phyloP scores from a whole-genome alignment of 2,329 filamentous ascomycete genomes.

The Sclerotinia subarctica region DNA sequence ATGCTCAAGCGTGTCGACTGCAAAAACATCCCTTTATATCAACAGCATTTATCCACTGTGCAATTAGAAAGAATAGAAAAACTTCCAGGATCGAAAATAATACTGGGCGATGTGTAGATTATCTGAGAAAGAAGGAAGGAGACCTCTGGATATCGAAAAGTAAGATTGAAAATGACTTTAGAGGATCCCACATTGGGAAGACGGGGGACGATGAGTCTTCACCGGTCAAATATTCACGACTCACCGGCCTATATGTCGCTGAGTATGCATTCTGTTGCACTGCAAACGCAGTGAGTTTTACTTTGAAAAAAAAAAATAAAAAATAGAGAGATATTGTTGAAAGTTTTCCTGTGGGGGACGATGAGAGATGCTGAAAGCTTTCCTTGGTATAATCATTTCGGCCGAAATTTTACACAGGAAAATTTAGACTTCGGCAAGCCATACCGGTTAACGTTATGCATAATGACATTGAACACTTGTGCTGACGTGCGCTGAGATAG shows the following conservation, averaged over 20 bases:
- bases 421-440: background rate
- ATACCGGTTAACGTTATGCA: background rate
- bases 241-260: background rate
- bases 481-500: background rate
- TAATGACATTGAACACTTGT: background rate
- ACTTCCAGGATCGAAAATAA: too few species aligned
- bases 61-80: background rate
- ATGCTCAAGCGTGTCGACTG: background rate
- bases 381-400: background rate
- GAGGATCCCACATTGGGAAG: background rate
- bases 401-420: background rate
- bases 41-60: background rate
- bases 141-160: background rate
- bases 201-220: background rate
- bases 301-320: too few species aligned
- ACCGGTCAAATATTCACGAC: background rate
- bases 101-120: background rate
- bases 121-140: background rate
- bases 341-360: background rate
- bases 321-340: background rate
- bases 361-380: background rate
- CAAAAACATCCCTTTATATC: background rate
- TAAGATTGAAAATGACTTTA: background rate
- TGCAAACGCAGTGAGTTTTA: background rate
- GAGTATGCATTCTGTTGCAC: background rate